Base-by-base conservation (phyloP, 2,329 filamentous ascomycete species). In the Capronia americana region DNA sequence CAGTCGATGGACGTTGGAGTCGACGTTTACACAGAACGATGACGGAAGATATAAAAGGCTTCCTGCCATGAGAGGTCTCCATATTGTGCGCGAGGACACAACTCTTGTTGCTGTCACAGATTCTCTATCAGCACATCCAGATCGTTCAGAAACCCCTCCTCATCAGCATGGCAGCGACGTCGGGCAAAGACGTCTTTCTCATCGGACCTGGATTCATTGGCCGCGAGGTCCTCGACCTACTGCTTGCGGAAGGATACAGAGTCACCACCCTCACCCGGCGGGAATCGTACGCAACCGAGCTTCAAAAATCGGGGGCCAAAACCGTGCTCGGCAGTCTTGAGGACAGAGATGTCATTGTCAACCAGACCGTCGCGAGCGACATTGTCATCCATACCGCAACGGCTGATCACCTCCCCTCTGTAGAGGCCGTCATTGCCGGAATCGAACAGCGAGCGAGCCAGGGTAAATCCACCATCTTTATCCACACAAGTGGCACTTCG, bases 361-460 rank as follows among this genome's bases (percentile, higher is more conserved):
- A 79, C 41, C 74, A 81, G 20, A 73, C 77, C 1, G 57, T 73
- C 2, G 66, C 76, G 24, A 75, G 76, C 67, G 82, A 85, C 58
- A 79, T 83, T 8, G 74, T 81, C 44, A 75, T 85, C 61, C 82
- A 85, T 72, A 83, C 80, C 7, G 83, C 83, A 12, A 83, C 81
- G 3, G 81, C 82, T 3, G 82, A 85, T 73, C 78, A 85, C 64
- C 72, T 81, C 20, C 79, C 80, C 11, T 81, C 78, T 12, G 82
- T 77, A 1, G 69, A 81, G 69, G 80, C 82, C 17, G 76, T 85
- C 12, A 72, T 84, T 3, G 76, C 78, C 10, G 83, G 81, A 6
- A 71, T 85, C 58, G 69, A 76, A 56, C 69, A 78, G 61, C 77
- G 81, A 7, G 77, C 80, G 1, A 68, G 73, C 1, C 69, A 77